Percentiles rank a stretch among this genome's conserved stretches.
These are phyloP conservation scores for Wallacemonas sp. DNA, from an alignment of 208 protist species.

Conservation along the genomic window DNA sequence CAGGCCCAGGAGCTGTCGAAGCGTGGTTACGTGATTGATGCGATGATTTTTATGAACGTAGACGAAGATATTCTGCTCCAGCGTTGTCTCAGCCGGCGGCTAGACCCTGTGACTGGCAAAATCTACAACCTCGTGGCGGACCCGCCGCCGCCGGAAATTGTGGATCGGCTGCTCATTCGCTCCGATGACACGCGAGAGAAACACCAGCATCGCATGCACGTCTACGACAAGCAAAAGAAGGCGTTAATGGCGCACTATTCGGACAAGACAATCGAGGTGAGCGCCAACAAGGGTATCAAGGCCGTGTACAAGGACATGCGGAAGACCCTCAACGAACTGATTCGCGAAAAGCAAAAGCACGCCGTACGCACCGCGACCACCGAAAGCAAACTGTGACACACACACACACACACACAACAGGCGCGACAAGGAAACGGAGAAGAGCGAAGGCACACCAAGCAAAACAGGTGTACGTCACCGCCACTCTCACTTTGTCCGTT, in stretches of 20 bases:
- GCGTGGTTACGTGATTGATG: slow-evolving; percentile 65
- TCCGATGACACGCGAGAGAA: slow-evolving; percentile 83
- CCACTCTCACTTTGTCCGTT: neutral
- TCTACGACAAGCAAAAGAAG: slow-evolving; percentile 66
- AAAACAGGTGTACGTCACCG: neutral
- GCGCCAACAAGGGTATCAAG: slow-evolving; percentile 48
- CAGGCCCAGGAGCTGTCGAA: slow-evolving; percentile 77
- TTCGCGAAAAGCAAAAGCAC: slow-evolving; percentile 17
- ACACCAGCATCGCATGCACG: slow-evolving; percentile 65
- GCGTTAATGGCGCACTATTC: slow-evolving; percentile 57
- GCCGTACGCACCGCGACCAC: slow-evolving; percentile 8
- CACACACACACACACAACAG: no score
- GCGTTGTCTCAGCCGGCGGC: slow-evolving; percentile 56
- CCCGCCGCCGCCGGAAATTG: slow-evolving; percentile 64
- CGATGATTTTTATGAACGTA: slow-evolving; percentile 75
- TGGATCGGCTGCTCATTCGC: slow-evolving; percentile 73
- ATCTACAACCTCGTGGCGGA: slow-evolving; percentile 81
- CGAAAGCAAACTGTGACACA: slow-evolving; percentile 20
- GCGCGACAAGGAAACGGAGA: neutral
- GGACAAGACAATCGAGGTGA: slow-evolving; percentile 53
- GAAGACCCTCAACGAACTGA: slow-evolving; percentile 28
- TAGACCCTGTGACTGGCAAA: slow-evolving; percentile 71
- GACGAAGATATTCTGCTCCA: slow-evolving; percentile 43
- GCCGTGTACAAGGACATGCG: slow-evolving; percentile 43
- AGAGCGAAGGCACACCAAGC: neutral